Evolutionary conservation across 805 yeast species (phyloP).

Genomic region (Scheffersomyces ergatensis): DNA sequence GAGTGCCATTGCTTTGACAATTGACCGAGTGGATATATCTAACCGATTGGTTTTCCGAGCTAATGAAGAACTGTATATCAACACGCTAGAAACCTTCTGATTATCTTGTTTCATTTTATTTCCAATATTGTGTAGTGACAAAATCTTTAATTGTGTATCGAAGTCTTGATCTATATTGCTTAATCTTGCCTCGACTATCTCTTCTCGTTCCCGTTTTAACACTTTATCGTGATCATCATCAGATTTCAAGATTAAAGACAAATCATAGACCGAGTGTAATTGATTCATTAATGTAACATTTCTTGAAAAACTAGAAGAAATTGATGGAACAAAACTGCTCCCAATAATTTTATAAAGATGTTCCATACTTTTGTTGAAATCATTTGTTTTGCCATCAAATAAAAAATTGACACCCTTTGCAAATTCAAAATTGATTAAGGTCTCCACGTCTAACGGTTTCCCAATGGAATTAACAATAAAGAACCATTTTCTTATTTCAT

Average conservation of each 20-base stretch:
- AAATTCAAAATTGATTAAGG: constrained; percentile 57
- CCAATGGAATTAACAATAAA: constrained; percentile 45
- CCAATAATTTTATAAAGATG: constrained; percentile 62
- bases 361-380: constrained; percentile 40
- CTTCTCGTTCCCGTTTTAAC: constrained; percentile 4
- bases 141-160: constrained; percentile 55
- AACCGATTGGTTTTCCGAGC: constrained; percentile 67
- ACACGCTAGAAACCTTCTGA: constrained; percentile 44
- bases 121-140: constrained; percentile 58
- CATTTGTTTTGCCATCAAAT: constrained; percentile 24
- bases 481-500: constrained; percentile 58
- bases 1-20: constrained; percentile 56
- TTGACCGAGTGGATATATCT: constrained; percentile 68
- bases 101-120: constrained; percentile 20
- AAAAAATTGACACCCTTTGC: constrained; percentile 62
- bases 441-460: constrained; percentile 45
- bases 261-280: constrained; percentile 35
- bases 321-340: constrained; percentile 44
- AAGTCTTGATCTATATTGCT: constrained; percentile 44
- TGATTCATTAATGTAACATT: constrained; percentile 35
- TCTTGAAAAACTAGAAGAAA: constrained; percentile 35
- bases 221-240: constrained; percentile 3
- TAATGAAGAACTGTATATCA: constrained; percentile 58
- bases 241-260: constrained; percentile 20
- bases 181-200: constrained; percentile 25